These are phyloP conservation scores for Puccinia coronata DNA, from an alignment of 1,284 basidiomycete genomes.

Conservation along the genomic window DNA sequence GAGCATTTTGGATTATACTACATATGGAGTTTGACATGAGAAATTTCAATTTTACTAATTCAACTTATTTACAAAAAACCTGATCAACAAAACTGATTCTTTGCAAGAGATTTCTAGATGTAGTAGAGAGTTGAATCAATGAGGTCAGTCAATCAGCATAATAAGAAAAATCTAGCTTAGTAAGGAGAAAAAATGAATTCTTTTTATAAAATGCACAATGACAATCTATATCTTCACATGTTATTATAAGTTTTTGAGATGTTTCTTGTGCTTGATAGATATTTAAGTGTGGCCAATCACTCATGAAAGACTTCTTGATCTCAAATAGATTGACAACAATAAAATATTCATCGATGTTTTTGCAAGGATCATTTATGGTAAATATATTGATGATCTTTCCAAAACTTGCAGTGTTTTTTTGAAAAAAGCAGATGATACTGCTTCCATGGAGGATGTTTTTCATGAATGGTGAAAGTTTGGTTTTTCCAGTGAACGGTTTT, in stretches of 20 bases:
- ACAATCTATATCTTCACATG: constrained; percentile 7
- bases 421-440: not conserved
- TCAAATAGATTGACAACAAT: constrained; percentile 9
- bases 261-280: not conserved
- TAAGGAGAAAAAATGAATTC: not conserved
- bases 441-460: constrained; percentile 4
- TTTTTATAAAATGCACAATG: constrained; percentile 10
- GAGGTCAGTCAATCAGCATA: not conserved
- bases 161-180: constrained; percentile 1
- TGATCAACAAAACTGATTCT: too few species aligned
- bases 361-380: constrained; percentile 8
- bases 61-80: too few species aligned
- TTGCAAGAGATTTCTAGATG: too few species aligned
- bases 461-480: not conserved
- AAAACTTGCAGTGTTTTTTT: not conserved
- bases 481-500: constrained; percentile 11
- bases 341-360: not conserved
- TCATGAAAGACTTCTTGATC: not conserved
- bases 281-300: constrained; percentile 9
- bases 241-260: constrained; percentile 1
- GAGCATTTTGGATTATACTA: too few species aligned
- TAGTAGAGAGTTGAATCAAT: too few species aligned
- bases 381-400: constrained; percentile 6
- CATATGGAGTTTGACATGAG: too few species aligned
- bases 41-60: too few species aligned